Percentiles rank a stretch among this genome's conserved stretches.
Evolutionary conservation across 1,139 yeast genomes (phyloP).

Genomic region (Sugiyamaella paludigena): DNA sequence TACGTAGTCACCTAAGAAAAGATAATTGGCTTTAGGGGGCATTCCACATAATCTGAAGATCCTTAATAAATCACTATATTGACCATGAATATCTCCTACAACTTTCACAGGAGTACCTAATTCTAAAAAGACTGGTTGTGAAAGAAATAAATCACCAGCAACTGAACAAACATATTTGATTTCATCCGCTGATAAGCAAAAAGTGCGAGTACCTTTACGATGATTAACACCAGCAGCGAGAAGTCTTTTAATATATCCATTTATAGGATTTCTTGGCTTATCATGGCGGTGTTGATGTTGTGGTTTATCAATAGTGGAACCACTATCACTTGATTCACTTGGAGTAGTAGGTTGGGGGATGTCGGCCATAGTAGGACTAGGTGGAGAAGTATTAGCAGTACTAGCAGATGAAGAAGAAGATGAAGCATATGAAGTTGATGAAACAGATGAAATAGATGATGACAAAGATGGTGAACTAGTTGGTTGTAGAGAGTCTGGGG

Average conservation of each 20-base stretch:
- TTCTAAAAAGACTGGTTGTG: constrained; percentile 87
- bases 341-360: neutral
- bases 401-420: constrained; percentile 16
- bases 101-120: constrained; percentile 94
- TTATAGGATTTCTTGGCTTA: constrained; percentile 4
- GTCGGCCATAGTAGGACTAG: constrained; percentile 9
- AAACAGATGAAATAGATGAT: constrained; percentile 15
- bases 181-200: constrained; percentile 49
- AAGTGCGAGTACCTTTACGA: constrained; percentile 9
- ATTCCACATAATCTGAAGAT: constrained; percentile 94
- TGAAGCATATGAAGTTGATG: constrained; percentile 16
- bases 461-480: constrained; percentile 15
- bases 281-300: too few relatives aligned
- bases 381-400: constrained; percentile 14
- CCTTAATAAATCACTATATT: constrained; percentile 85
- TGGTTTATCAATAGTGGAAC: too few relatives aligned
- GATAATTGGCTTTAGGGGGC: constrained; percentile 93
- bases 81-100: constrained; percentile 98
- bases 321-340: too few relatives aligned
- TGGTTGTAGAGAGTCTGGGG: too few relatives aligned
- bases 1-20: constrained; percentile 93
- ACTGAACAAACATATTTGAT: constrained; percentile 62
- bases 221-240: constrained; percentile 5
- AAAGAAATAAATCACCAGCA: constrained; percentile 71
- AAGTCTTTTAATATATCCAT: constrained; percentile 11